Evolutionary conservation across 2,329 filamentous ascomycete genomes (phyloP).

Genomic region (Hypoxylon sp.): DNA sequence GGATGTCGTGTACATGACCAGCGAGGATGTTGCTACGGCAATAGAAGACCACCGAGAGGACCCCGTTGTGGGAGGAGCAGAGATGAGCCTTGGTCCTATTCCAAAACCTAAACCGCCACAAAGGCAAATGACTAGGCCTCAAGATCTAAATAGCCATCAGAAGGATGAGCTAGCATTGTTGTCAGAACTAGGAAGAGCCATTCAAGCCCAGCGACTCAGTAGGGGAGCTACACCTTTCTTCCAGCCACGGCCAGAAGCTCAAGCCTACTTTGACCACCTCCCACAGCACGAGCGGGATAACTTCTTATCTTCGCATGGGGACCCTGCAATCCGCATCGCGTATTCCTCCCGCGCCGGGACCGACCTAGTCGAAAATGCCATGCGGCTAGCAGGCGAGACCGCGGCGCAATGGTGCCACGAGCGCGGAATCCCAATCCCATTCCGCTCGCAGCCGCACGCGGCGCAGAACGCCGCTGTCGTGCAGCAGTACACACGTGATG

Average conservation of each 20-base stretch:
- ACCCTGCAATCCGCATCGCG: conserved; percentile 66
- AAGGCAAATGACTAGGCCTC: conserved; percentile 61
- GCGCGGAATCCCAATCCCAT: conserved; percentile 72
- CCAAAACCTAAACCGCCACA: conserved; percentile 49
- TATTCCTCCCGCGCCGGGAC: conserved; percentile 53
- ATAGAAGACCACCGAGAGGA: conserved; percentile 57
- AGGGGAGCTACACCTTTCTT: conserved; percentile 67
- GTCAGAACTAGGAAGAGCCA: conserved; percentile 62
- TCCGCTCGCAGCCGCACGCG: conserved; percentile 65
- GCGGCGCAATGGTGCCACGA: conserved; percentile 73
- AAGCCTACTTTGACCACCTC: conserved; percentile 60
- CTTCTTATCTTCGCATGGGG: conserved; percentile 58
- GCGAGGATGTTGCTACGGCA: conserved; percentile 63
- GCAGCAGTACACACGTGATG: conserved; percentile 56
- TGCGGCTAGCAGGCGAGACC: conserved; percentile 74
- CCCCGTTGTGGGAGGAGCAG: conserved; percentile 44
- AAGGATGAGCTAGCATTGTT: conserved; percentile 65
- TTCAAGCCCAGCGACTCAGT: conserved; percentile 60
- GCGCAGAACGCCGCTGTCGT: conserved; percentile 57
- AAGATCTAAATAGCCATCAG: conserved; percentile 61
- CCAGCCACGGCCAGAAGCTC: conserved; percentile 59
- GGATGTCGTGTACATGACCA: conserved; percentile 71
- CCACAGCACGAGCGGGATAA: conserved; percentile 45
- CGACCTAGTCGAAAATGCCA: conserved; percentile 64
- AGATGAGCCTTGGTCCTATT: conserved; percentile 56